Evolutionary conservation across 352 stramenopile species (phyloP), one percentile per base, ranked within the genome.

Genomic region (Phytophthora ohioensis): DNA sequence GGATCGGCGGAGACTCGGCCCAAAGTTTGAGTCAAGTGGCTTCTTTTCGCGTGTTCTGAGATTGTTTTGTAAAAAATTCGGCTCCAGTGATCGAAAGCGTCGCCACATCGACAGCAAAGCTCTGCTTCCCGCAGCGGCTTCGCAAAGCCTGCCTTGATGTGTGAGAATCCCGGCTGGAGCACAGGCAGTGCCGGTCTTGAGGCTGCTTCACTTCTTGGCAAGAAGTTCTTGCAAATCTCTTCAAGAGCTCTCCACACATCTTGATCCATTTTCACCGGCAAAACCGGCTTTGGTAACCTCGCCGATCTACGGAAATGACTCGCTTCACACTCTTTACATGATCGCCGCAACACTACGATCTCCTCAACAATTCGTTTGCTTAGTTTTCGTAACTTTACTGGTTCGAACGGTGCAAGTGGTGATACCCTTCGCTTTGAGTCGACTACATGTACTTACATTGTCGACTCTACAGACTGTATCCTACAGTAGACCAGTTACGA

Each of bases 21-120:
- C 49, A 57, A 55, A 69, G 5, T 63, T 52, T 56, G 13, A 27
- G 15, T 30, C 39, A 17, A 64, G n/a, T 13, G 2, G 21, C 21
- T 61, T 75, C 13, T 66, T 46, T 60, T 70, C 27, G 67, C 67
- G 55, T 75, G 67, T 72, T 71, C 55, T 15, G 49, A 2, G 36
- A 66, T 73, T 74, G 64, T 67, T 74, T 70, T 67, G 54, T 64
- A 48, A 61, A 66, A 64, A 42, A 58, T 52, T 64, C 31, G 47
- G 8, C 59, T 66, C 42, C 52, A 67, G 69, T 73, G 52, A 73
- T 76, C 58, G 57, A 73, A 70, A 53, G 36, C 45, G 48, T 73
- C 66, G 59, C 13, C 48, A 61, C 45, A 64, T 68, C 64, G 64
- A 62, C 41, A 57, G 36, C 38, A 39, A 38, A n/a, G 10, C 21